Evolutionary conservation across 2,329 filamentous ascomycete genomes (phyloP).

Genomic region (Sporothrix phasma): DNA sequence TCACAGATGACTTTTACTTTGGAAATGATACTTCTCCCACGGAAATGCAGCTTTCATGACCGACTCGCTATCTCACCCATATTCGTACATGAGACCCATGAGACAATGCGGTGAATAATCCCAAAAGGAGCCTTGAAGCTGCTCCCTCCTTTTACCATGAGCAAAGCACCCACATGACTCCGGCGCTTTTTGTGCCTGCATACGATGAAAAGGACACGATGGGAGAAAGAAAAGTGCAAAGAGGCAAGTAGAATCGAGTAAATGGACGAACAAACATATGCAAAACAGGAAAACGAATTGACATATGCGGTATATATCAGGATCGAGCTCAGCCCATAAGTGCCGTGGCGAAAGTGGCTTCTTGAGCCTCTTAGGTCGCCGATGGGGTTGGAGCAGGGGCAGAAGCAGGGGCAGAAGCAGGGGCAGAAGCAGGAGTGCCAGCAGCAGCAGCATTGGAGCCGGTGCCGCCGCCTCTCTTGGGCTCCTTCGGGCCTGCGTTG

Average conservation of each 20-base stretch:
- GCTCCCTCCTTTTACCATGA: conserved; percentile 2
- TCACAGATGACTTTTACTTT: background rate
- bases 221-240: background rate
- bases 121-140: background rate
- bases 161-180: conserved; percentile 1
- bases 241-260: background rate
- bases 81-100: background rate
- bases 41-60: background rate
- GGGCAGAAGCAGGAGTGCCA: background rate
- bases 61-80: background rate
- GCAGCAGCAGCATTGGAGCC: background rate
- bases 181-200: background rate
- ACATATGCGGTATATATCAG: too few relatives aligned
- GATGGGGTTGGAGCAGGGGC: too few relatives aligned
- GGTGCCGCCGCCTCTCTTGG: background rate
- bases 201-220: background rate
- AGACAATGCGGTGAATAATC: background rate
- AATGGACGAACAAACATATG: background rate
- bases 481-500: background rate
- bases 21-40: too few relatives aligned
- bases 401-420: too few relatives aligned
- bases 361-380: background rate
- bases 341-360: background rate
- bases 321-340: too few relatives aligned
- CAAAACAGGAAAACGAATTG: background rate